A percentile compares a stretch with the other conserved stretches of the same genome.
Evolutionary conservation across 2,329 filamentous ascomycete species (phyloP).

Genomic region (Botrytis sinoallii): DNA sequence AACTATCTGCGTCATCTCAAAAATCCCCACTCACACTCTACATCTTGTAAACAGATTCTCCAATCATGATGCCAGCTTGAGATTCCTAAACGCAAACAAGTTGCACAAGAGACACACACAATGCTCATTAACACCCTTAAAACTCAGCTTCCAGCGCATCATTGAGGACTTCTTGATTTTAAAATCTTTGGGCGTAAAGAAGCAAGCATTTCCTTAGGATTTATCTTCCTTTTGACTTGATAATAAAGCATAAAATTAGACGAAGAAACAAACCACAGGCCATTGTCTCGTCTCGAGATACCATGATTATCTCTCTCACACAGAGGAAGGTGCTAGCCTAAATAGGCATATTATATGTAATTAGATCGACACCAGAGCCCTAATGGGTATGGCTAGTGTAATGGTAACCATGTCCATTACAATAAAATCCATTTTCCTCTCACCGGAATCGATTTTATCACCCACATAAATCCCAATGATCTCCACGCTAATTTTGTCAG

Average conservation of each 20-base stretch:
- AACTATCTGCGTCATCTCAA: not conserved
- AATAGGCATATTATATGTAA: too few relatives aligned
- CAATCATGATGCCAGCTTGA: not conserved
- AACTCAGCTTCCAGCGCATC: not conserved
- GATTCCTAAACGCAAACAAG: not conserved
- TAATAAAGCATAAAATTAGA: not conserved
- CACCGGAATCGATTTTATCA: not conserved
- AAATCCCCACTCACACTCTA: not conserved
- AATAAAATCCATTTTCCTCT: too few relatives aligned
- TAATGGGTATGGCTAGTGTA: too few relatives aligned
- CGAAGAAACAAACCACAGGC: not conserved
- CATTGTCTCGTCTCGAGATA: not conserved
- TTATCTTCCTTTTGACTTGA: not conserved
- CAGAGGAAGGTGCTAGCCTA: too few relatives aligned
- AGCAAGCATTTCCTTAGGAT: not conserved
- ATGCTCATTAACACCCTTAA: fast-evolving
- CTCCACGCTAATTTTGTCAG: not conserved
- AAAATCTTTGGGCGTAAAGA: not conserved
- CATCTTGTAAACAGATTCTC: not conserved
- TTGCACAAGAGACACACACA: not conserved
- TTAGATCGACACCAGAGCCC: too few relatives aligned
- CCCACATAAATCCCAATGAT: not conserved
- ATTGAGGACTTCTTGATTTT: too few relatives aligned
- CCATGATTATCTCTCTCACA: not conserved
- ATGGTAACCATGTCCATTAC: too few relatives aligned